Evolutionary conservation across 805 yeast species (phyloP), one percentile per base, ranked within the genome.

Genomic region (Cyberlindnera suaveolens): DNA sequence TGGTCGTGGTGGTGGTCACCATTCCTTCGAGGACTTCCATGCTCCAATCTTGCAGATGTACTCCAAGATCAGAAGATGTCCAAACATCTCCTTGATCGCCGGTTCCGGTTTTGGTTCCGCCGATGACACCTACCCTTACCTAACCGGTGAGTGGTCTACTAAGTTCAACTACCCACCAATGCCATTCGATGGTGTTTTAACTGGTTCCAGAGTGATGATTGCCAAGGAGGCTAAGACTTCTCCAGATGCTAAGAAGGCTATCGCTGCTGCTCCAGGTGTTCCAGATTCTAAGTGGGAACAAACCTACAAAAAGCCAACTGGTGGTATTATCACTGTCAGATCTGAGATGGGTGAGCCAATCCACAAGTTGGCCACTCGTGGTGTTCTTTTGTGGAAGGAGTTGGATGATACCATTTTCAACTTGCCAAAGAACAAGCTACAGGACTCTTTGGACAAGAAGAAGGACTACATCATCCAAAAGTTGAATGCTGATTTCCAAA

Each of bases 1-100:
- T 77, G 99, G 99, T 68, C 90, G 99, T 78, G 99, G 97, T 72
- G 99, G 99, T 78, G 99, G 99, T 62, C 99, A 93, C 67, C 99
- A 93, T 68, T 91, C 98, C 40, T 93, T 81, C 62, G 99, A 93
- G 75, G 99, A 93, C 71, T 89, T 91, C 93, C 99, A 93, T 68
- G 91, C 90, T 62, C 98, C 99, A 54, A 78, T 93, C 54, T 71
- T 93, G 62, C 96, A 88, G 67, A 93, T 93, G 91, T 93, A 93
- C 70, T 73, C 96, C 53, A 84, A 85, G 73, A 85, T 93, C 59
- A 85, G 99, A 77, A 84, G 88, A 70, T 83, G 89, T 59, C 62
- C 86, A 39, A 93, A 93, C 74, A 88, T 93, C 56, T 74, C 90
- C 44, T 75, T 93, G 57, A 80, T 93, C 60, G 98, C 96, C 43